Evolutionary conservation across 192 early-diverging fungal species (phyloP).

Genomic region (Coemansia erecta): DNA sequence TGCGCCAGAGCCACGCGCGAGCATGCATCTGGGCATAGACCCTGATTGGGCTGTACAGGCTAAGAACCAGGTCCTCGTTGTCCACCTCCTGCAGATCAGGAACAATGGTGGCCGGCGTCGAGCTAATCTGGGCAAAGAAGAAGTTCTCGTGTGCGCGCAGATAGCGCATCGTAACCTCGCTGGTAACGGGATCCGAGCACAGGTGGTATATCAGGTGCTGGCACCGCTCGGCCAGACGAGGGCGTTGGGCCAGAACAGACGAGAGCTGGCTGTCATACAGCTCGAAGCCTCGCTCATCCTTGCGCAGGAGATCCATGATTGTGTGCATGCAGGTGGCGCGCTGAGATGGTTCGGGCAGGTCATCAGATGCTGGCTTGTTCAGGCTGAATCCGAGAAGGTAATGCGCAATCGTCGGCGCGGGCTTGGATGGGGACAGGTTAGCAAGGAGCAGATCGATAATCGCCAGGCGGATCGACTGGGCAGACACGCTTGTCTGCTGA

Average conservation of each 20-base stretch:
- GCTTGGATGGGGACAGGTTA: constrained; percentile 59
- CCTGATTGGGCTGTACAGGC: constrained; percentile 20
- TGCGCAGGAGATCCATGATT: constrained; percentile 60
- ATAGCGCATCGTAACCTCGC: constrained; percentile 69
- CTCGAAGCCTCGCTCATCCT: constrained; percentile 47
- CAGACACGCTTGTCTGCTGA: constrained; percentile 28
- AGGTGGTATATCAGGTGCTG: constrained; percentile 83
- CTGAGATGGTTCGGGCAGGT: constrained; percentile 44
- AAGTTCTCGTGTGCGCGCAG: constrained; percentile 79
- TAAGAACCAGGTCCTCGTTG: neutral
- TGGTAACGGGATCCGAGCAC: constrained; percentile 67
- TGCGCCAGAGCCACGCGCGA: constrained; percentile 86
- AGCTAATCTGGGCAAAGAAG: constrained; percentile 63
- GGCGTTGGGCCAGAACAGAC: constrained; percentile 66
- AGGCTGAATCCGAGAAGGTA: constrained; percentile 84
- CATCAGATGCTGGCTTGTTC: constrained; percentile 38
- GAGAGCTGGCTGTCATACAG: constrained; percentile 2
- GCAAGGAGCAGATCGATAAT: constrained; percentile 82
- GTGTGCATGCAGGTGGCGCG: constrained; percentile 61
- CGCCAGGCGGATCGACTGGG: constrained; percentile 70
- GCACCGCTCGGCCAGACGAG: constrained; percentile 82
- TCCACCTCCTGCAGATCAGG: constrained; percentile 23
- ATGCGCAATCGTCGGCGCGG: constrained; percentile 78
- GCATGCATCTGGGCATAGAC: constrained; percentile 68
- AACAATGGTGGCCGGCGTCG: constrained; percentile 21